phyloP scores from a whole-genome alignment of 345 rosid genomes.

The Pelargonium nanum region DNA sequence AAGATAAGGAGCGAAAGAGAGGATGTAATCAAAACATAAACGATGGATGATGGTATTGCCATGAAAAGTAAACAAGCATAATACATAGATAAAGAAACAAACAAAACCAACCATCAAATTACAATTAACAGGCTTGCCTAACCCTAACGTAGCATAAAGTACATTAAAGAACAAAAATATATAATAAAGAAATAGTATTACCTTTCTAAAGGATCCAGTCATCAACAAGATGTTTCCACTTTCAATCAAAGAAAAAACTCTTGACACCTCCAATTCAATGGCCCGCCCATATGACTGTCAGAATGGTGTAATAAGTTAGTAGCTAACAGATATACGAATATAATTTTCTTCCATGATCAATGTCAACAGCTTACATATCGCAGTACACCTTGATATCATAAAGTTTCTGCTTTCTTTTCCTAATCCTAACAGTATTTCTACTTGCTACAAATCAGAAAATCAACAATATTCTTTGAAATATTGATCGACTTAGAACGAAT shows the following conservation, averaged over 20 bases:
- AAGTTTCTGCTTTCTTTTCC: not conserved
- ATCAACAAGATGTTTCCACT: conserved; percentile 83
- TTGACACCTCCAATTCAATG: conserved; percentile 66
- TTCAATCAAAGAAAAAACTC: conserved; percentile 64
- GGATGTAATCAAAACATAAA: too few relatives aligned
- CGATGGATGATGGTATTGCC: not conserved
- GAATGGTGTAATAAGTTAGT: conserved; percentile 8
- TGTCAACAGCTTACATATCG: not conserved
- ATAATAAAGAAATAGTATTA: conserved; percentile 16
- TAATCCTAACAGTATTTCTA: not conserved
- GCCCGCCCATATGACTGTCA: conserved; percentile 78
- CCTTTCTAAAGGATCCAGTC: conserved; percentile 89
- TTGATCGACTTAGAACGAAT: not conserved
- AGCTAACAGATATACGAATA: not conserved
- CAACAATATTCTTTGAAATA: not conserved
- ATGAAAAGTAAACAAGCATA: not conserved
- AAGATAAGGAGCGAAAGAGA: too few relatives aligned
- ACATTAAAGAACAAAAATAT: not conserved
- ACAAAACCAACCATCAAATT: not conserved
- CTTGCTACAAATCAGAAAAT: not conserved
- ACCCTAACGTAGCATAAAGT: not conserved
- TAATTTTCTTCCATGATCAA: not conserved
- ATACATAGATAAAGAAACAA: not conserved
- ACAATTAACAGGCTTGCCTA: not conserved
- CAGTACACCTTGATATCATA: not conserved